These are phyloP conservation scores for Canna indica DNA, from an alignment of 176 grass and related monocot species.

Conservation along the genomic window DNA sequence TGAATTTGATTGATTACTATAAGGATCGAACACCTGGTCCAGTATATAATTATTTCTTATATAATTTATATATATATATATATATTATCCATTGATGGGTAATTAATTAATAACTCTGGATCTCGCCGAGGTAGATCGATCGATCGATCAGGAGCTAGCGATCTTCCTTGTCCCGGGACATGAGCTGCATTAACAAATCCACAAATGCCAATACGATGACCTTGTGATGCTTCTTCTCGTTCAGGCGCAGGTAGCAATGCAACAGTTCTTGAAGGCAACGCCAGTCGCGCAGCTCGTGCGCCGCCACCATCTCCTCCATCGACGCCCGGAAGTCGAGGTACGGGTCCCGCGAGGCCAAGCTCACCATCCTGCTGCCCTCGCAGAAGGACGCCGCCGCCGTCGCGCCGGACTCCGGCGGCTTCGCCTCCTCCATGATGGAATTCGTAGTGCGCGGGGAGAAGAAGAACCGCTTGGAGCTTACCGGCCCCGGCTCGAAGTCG, in stretches of 20 bases:
- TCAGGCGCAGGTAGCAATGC: constrained; percentile 22
- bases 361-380: neutral
- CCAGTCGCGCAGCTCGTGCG: constrained; percentile 18
- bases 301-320: constrained; percentile 28
- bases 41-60: too few species aligned
- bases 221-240: constrained; percentile 20
- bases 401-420: neutral
- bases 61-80: neutral
- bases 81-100: neutral
- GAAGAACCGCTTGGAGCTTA: constrained; percentile 35
- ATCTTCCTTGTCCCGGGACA: neutral
- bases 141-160: neutral
- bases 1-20: neutral
- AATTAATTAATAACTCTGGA: too few species aligned
- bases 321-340: constrained; percentile 18
- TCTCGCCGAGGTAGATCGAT: neutral
- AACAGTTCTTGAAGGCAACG: constrained; percentile 20
- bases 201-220: constrained; percentile 12
- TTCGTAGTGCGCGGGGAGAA: constrained; percentile 38
- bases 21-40: too few species aligned
- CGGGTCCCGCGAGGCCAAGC: constrained; percentile 15
- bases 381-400: neutral
- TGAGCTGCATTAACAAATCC: constrained; percentile 4
- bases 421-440: constrained; percentile 42
- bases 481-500: neutral